Conservation (phyloP, 192 early-diverging fungal species). For the Globomyces pollinis-pini region DNA sequence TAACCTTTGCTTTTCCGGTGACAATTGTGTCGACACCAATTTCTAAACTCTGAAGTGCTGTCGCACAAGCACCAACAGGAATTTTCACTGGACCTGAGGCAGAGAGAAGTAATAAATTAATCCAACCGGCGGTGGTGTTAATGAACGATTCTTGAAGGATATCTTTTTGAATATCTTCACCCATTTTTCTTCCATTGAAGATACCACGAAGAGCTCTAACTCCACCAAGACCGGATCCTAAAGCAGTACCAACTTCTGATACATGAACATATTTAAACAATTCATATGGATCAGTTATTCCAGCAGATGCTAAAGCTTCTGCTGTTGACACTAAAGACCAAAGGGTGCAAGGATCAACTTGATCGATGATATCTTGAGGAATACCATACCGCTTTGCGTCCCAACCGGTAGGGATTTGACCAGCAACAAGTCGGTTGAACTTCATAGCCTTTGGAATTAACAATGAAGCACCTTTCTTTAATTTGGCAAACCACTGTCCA, state of each 20-base stretch:
- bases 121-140: constrained; percentile 93
- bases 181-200: constrained; percentile 61
- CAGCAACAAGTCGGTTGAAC: constrained; percentile 84
- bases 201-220: constrained; percentile 68
- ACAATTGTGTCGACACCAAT: constrained; percentile 85
- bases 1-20: constrained; percentile 84
- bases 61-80: constrained; percentile 89
- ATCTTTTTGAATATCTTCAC: constrained; percentile 81
- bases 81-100: constrained; percentile 91
- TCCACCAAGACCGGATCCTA: constrained; percentile 87
- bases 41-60: constrained; percentile 84
- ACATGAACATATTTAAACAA: constrained; percentile 95
- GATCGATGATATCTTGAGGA: constrained; percentile 78
- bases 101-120: constrained; percentile 92
- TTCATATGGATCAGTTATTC: constrained; percentile 95
- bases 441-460: constrained; percentile 89
- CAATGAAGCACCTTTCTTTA: constrained; percentile 81
- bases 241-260: constrained; percentile 84
- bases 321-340: constrained; percentile 86
- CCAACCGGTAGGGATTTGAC: constrained; percentile 95
- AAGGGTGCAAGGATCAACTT: constrained; percentile 88
- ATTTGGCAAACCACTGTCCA: constrained; percentile 62
- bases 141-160: constrained; percentile 94
- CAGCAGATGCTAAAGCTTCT: constrained; percentile 81
- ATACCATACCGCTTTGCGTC: constrained; percentile 85